Base-by-base conservation (phyloP, 1,139 yeast genomes). In the Saccharomyces hybrid region DNA sequence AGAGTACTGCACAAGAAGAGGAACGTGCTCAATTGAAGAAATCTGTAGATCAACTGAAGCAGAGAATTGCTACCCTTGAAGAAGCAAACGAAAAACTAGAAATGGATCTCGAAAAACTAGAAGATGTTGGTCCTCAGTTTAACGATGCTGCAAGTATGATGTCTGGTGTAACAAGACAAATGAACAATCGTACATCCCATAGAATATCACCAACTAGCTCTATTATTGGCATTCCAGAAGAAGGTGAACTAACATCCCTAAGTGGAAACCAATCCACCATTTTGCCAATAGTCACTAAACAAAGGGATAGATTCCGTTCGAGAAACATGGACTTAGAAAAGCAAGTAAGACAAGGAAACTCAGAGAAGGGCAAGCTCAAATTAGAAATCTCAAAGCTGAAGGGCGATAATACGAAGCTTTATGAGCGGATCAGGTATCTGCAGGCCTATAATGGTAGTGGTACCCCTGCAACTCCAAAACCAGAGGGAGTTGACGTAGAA, bases 281-380 rank as follows among this genome's bases (percentile, higher is more conserved):
- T 46, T 73, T 93, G 49, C 96, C 96, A 0, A 89, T 93, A 52
- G 83, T 93, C 32, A 90, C 97, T 25, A 91, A 93, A 65, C 99
- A 93, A 72, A 81, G 99, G 69, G 98, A 93, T 69, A 76, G 98
- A 59, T 90, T 91, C 75, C 82, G 95, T 62, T 80, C 82, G 31
- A 79, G 91, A 55, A 89, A 86, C 63, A 80, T 79, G 54, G 97
- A 89, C 65, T 76, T 93, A 52, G 98, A 93, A 68, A 87, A 86
- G 54, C 96, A 89, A 62, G 67, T 84, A 49, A 83, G 88, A 65
- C 81, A 81, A 61, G 83, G 80, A 60, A 76, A 77, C 57, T 70
- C 73, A 28, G 75, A 77, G 32, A 77, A 84, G 19, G 77, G 74
- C 50, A 88, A 86, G 54, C 74, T 88, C 58, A 82, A 81, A 58